Base-by-base conservation (phyloP, 495 filamentous ascomycete species). In the Margaritispora aquatica region DNA sequence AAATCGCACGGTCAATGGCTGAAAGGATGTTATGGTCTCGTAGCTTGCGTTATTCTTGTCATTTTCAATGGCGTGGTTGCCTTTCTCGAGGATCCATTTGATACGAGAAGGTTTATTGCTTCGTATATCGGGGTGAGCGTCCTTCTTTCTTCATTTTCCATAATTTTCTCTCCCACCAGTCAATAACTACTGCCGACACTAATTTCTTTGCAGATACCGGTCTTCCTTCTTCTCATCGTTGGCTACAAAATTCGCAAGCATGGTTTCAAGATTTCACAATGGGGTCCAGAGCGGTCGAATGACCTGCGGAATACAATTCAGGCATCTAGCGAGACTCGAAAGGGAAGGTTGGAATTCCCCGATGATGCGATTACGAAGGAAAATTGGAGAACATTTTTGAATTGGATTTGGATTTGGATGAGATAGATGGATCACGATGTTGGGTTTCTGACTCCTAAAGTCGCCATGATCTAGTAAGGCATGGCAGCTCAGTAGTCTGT, bases 61-160 rank as follows among this genome's bases (percentile, higher is more conserved):
- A 38, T 78, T 9, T 80, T 80, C 65, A 80, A 79, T 57, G 76
- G 75, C 1, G 70, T 75, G 26, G 60, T 55, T 0, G 68, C 74
- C 2, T 75, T 78, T 51, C 59, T 76, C 2, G 57, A 63, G 47
- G 22, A 53, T 19, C 76, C 74, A 0, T 75, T 77, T 54, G 68
- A 66, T 44, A 50, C 59, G 7, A 60, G 64, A 2, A 70, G 71
- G 56, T 80, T 79, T 58, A 63, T 79, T 19, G 71, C 74, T 17
- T 73, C 72, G 7, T 80, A 80, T 57, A 74, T 80, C 44, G 74
- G 75, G 24, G 76, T 78, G 68, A 70, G 75, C 31, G 75, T 23
- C 10, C 31, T 54, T 53, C 22, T 51, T 11, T 17, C 24, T 15
- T 64, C 15, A 54, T 27, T 26, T 36, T 46, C 19, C 10, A 11